Evolutionary conservation across 2,329 filamentous ascomycete species (phyloP).

Genomic region (Paracamarosporium sp.): DNA sequence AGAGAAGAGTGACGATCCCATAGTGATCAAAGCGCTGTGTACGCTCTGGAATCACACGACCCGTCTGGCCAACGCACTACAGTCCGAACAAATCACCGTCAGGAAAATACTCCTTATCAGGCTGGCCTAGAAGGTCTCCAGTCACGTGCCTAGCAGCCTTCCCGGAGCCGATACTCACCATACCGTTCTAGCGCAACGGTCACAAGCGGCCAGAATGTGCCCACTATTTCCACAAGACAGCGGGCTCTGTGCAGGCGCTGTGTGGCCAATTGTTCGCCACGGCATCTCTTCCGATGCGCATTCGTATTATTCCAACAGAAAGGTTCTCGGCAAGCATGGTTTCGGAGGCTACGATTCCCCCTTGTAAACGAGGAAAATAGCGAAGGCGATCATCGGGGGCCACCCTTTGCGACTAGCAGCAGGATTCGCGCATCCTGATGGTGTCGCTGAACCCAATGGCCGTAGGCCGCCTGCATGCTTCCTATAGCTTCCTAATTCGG

Average conservation of each 20-base stretch:
- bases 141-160: not conserved
- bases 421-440: not conserved
- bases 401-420: not conserved
- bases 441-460: not conserved
- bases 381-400: not conserved
- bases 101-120: too few relatives aligned
- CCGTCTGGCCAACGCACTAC: too few relatives aligned
- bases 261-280: not conserved
- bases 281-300: not conserved
- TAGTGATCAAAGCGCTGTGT: too few relatives aligned
- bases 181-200: not conserved
- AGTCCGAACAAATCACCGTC: too few relatives aligned
- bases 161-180: not conserved
- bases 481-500: not conserved
- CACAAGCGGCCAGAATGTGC: not conserved
- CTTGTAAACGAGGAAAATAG: too few relatives aligned
- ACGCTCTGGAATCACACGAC: too few relatives aligned
- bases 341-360: not conserved
- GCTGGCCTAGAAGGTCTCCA: not conserved
- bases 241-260: not conserved
- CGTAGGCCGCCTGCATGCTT: not conserved
- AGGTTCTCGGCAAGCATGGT: not conserved
- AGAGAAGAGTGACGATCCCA: too few relatives aligned
- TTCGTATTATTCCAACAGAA: not conserved
- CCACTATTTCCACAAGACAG: not conserved